These are phyloP conservation scores for Lindgomyces ingoldianus DNA, from an alignment of 495 filamentous ascomycete species.

Conservation along the genomic window DNA sequence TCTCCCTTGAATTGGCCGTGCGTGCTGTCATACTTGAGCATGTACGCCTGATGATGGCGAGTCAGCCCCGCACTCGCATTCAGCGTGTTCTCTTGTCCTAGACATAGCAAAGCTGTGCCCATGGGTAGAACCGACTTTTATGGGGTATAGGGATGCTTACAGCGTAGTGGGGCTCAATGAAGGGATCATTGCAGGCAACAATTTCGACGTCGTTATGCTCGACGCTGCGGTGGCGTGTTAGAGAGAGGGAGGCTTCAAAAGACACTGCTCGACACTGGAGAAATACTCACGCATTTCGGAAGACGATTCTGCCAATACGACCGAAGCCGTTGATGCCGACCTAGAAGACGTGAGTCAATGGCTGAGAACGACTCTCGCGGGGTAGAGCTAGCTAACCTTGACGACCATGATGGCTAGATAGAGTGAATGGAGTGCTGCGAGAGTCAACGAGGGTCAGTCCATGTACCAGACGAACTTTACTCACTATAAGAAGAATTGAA, in stretches of 20 bases:
- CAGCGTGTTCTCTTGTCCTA: neutral
- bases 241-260: slow-evolving; percentile 22
- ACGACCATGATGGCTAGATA: slow-evolving; percentile 42
- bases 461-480: neutral
- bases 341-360: slow-evolving; percentile 48
- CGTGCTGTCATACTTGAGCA: slow-evolving; percentile 98
- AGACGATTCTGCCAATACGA: slow-evolving; percentile 96
- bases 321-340: slow-evolving; percentile 99
- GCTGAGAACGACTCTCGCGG: neutral
- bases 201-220: slow-evolving; percentile 82
- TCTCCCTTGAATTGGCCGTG: slow-evolving; percentile 97
- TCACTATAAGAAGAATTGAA: slow-evolving; percentile 1
- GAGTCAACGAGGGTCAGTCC: neutral
- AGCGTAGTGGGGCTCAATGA: slow-evolving; percentile 97
- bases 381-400: slow-evolving; percentile 39
- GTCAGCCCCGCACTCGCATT: slow-evolving; percentile 34
- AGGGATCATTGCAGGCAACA: slow-evolving; percentile 97
- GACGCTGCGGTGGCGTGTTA: slow-evolving; percentile 58
- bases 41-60: slow-evolving; percentile 73
- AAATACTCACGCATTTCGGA: slow-evolving; percentile 77
- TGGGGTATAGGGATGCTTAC: slow-evolving; percentile 62
- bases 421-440: slow-evolving; percentile 7
- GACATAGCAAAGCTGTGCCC: too few species aligned
- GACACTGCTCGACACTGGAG: slow-evolving; percentile 19
- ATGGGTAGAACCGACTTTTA: neutral